Evolutionary conservation across 306 rosid species (phyloP).

Genomic region (Nissolia schottii): DNA sequence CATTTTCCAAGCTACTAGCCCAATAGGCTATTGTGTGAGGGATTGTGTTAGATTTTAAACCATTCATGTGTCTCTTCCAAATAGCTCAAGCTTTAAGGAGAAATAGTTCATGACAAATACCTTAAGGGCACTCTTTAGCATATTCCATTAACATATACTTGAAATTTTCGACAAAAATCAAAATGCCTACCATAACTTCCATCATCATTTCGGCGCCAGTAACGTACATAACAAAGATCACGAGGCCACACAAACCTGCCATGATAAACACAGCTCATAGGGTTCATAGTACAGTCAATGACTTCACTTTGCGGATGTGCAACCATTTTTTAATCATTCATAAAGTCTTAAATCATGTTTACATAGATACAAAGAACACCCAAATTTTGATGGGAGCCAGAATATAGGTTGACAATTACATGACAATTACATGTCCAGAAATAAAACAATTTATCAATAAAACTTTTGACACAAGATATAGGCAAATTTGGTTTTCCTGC

Average conservation of each 20-base stretch:
- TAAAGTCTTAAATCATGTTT: neutral
- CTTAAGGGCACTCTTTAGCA: neutral
- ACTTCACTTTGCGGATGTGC: neutral
- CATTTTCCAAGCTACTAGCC: too few relatives aligned
- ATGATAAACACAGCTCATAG: constrained; percentile 17
- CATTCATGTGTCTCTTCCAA: too few relatives aligned
- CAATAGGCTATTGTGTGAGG: too few relatives aligned
- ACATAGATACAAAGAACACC: neutral
- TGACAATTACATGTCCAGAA: neutral
- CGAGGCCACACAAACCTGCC: constrained; percentile 98
- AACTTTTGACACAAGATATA: neutral
- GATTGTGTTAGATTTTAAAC: too few relatives aligned
- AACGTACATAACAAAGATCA: constrained; percentile 97
- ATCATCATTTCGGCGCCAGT: constrained; percentile 99
- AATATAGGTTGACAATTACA: neutral
- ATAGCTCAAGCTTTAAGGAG: too few relatives aligned
- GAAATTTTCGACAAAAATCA: constrained; percentile 9
- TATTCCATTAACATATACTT: neutral
- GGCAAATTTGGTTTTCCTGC: neutral
- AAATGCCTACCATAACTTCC: constrained; percentile 84
- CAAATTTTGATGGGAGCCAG: constrained; percentile 1
- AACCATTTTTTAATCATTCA: constrained; percentile 7
- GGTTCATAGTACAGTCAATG: neutral
- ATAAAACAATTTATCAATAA: constrained; percentile 2
- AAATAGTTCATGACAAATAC: neutral